Conservation (phyloP, 1,284 basidiomycete species). For the Peniophora sp. region DNA sequence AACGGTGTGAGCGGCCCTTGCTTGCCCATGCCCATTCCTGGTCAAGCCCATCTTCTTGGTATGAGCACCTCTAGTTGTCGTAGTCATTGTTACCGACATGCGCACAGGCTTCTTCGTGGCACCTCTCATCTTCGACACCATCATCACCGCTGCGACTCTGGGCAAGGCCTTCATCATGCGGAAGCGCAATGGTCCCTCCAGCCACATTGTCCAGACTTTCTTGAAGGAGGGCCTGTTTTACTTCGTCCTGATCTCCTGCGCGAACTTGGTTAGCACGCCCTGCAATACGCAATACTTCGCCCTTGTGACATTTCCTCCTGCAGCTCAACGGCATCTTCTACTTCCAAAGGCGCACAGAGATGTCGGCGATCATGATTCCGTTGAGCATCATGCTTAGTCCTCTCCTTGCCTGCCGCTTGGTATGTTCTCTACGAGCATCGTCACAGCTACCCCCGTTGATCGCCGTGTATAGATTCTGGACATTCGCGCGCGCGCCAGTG, state of each 20-base stretch:
- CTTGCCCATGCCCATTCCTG: slow-evolving; percentile 67
- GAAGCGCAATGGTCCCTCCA: slow-evolving; percentile 63
- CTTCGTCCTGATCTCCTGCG: slow-evolving; percentile 72
- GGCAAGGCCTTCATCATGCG: slow-evolving; percentile 68
- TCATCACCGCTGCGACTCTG: slow-evolving; percentile 71
- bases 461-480: slow-evolving; percentile 53
- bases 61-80: slow-evolving; percentile 12
- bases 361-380: slow-evolving; percentile 80
- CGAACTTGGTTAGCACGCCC: slow-evolving; percentile 48
- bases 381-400: slow-evolving; percentile 78
- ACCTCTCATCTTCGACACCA: slow-evolving; percentile 68
- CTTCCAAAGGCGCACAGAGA: slow-evolving; percentile 58
- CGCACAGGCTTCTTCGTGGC: slow-evolving; percentile 66
- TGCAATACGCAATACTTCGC: background rate
- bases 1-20: slow-evolving; percentile 52
- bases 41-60: slow-evolving; percentile 72
- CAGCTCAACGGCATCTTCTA: slow-evolving; percentile 75
- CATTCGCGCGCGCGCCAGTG: slow-evolving; percentile 66
- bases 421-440: slow-evolving; percentile 22
- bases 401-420: slow-evolving; percentile 66
- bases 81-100: slow-evolving; percentile 9
- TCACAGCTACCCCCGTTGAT: background rate
- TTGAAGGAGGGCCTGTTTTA: slow-evolving; percentile 77
- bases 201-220: slow-evolving; percentile 72
- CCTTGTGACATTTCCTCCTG: background rate